Base-by-base conservation (phyloP, 2,329 filamentous ascomycete species). In the Apiospora hydei region DNA sequence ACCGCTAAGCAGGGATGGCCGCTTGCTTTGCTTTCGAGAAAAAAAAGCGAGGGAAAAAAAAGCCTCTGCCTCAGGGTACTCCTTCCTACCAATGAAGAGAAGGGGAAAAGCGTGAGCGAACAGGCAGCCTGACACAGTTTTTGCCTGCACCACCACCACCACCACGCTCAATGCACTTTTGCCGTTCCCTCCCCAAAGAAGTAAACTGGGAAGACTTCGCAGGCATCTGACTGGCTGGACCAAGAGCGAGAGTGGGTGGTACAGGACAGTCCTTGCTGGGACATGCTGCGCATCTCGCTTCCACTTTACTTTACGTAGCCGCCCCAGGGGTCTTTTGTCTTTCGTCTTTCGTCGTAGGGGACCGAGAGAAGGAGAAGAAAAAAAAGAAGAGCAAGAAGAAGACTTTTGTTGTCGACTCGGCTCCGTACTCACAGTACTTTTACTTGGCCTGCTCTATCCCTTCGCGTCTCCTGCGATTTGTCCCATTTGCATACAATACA, bases 281-380 rank as follows among this genome's bases (percentile, higher is more conserved):
- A 57, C 51, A 30, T n/a, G n/a, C n/a, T 51, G 21, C 49, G 49
- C 26, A 57, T 57, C 53, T 61, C 16, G 53, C 53, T 38, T 18
- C 53, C 57, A 64, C 57, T 64, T 61, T 38, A 61, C 53, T 61
- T 64, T 64, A 64, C 57, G 34, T 64, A 64, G 57, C 57, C 57
- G 57, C 57, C 57, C 57, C 57, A 64, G 57, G 57, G 57, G 57
- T 64, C 57, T 41, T 64, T 64, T 30, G 53, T 64, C 21, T 30
- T 30, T 30, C 3, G 26, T 30, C 26, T 30, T 3, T 64, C 16
- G 34, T 41, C 18, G 57, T 41, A 38, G 30, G 57, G 57, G 34
- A 41, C 53, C 16, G 21, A 64, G 18, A 61, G 34, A 41, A 64
- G 34, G 57, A 21, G 21, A 34, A 21, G 26, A 57, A 34, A 14